Evolutionary conservation across 495 filamentous ascomycete genomes (phyloP), one percentile per base, ranked within the genome.

Genomic region (Tuber aestivum): DNA sequence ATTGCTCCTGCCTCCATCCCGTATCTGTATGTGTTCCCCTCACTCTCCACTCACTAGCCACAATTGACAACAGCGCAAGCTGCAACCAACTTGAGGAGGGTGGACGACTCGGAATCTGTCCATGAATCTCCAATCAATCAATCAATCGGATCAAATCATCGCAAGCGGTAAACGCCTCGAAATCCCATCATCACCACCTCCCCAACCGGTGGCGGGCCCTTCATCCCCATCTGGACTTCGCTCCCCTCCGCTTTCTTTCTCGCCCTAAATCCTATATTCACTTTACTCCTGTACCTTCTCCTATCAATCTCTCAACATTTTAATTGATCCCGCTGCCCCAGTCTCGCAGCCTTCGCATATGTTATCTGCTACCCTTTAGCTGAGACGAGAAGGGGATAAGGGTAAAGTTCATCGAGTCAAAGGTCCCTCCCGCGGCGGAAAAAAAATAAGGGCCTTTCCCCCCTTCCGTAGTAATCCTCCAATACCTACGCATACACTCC

Each of bases 61-160:
- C 56, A 65, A 65, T 65, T 65, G 56, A 65, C 56, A 65, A 32
- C 56, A 35, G 27, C 32, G 56, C 56, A 65, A 65, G 56, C 14
- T 32, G 56, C 56, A 65, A 65, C 56, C 56, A 35, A 10, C 56
- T 18, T 7, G 27, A 65, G 12, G 56, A 65, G 56, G 56, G 27
- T 20, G 56, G 27, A 65, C 50, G n/a, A 61, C 50, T 32, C 50
- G 50, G 50, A 32, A 61, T 61, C 50, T 14, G 50, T 61, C 50
- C 27, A 61, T 61, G 10, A 61, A 32, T 61, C 50, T 61, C n/a
- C 50, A 61, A 61, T 61, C 50, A 27, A 61, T 61, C 45, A 61
- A n/a, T 50, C 45, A 32, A 32, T 56, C 50, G 27, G 27, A 56
- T 61, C 50, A 61, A 32, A 61, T 61, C 50, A 61, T 61, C 50